Conservation (phyloP, 257 asterid genomes). For the Cinchona pubescens region DNA sequence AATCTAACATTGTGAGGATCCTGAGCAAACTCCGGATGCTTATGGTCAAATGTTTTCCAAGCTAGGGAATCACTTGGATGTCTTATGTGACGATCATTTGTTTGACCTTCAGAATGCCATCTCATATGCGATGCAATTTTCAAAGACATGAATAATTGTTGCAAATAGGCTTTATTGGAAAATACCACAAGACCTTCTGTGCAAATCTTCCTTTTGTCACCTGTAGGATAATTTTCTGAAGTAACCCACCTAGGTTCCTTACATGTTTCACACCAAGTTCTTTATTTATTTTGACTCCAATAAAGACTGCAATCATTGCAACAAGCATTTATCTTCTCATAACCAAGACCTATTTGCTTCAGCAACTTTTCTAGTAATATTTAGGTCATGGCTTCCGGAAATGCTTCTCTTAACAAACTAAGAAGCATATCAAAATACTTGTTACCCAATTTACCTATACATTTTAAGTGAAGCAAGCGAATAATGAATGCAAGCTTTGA, state of each 20-base stretch:
- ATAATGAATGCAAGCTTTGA: background rate
- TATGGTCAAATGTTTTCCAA: background rate
- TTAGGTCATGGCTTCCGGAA: background rate
- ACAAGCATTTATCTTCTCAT: slow-evolving; percentile 2
- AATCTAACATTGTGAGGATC: background rate
- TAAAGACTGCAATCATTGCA: slow-evolving; percentile 7
- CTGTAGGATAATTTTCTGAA: background rate
- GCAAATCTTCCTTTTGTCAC: background rate
- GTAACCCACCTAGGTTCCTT: background rate
- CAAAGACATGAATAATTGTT: background rate
- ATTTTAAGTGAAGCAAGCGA: background rate
- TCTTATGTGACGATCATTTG: background rate
- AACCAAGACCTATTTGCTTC: background rate
- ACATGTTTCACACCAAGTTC: background rate
- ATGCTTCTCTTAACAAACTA: background rate
- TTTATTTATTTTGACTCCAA: background rate
- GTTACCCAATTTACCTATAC: background rate
- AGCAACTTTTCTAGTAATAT: background rate
- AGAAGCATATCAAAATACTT: background rate
- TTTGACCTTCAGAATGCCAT: background rate
- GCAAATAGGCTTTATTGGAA: background rate
- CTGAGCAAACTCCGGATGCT: background rate
- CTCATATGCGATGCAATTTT: background rate
- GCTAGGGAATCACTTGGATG: background rate
- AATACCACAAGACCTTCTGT: background rate